Evolutionary conservation across 192 early-diverging fungal genomes (phyloP).

Genomic region (Lobosporangium transversale): DNA sequence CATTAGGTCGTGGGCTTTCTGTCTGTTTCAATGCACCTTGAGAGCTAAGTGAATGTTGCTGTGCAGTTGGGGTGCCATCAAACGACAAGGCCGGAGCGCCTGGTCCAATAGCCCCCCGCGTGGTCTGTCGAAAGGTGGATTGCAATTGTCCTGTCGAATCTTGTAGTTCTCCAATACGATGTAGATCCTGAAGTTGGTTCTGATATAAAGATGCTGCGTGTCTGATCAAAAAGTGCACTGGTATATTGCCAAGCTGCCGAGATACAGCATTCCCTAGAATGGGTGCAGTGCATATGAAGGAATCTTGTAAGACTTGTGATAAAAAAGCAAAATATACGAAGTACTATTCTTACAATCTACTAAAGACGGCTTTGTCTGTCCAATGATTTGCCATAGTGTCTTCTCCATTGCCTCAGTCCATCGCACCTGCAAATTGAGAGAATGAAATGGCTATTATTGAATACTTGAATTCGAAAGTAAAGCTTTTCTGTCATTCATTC

Average conservation of each 20-base stretch:
- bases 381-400: conserved; percentile 63
- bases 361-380: conserved; percentile 58
- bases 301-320: no score
- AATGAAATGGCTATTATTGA: background rate
- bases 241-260: conserved; percentile 59
- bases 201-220: conserved; percentile 66
- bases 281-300: no score
- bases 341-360: conserved; percentile 61
- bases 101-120: conserved; percentile 15
- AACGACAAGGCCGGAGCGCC: conserved; percentile 9
- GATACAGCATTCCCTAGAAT: conserved; percentile 61
- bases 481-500: background rate
- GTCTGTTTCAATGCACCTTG: background rate
- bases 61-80: background rate
- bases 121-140: background rate
- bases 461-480: background rate
- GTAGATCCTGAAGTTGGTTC: conserved; percentile 60
- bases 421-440: conserved; percentile 31
- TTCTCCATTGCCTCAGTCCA: conserved; percentile 73
- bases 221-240: conserved; percentile 60
- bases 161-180: conserved; percentile 42
- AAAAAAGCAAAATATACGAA: no score
- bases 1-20: background rate
- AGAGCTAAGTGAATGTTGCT: background rate
- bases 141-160: conserved; percentile 18